Base-by-base conservation (phyloP, 345 rosid genomes). In the Microcos paniculata region DNA sequence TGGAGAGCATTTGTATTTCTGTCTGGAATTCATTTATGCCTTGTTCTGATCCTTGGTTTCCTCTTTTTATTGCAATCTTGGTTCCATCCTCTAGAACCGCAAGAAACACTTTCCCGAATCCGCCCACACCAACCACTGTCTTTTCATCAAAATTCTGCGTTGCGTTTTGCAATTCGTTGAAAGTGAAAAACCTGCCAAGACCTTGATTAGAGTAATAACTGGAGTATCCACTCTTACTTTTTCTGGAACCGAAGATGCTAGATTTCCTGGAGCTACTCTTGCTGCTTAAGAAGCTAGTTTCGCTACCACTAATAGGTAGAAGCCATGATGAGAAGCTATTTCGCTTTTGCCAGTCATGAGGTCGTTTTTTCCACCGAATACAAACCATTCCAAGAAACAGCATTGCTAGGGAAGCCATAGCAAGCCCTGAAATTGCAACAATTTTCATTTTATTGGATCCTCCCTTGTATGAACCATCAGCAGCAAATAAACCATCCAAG, bases 21-120 rank as follows among this genome's bases (percentile, higher is more conserved):
- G 93, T 94, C 66, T 92, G 96, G 82, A 92, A 94, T 81, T 94
- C 98, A 31, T 84, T 90, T 74, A 90, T 87, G 13, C 96, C 98
- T 75, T 90, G 98, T 70, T 88, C 91, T 18, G 94, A 90, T 21
- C 95, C 81, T 0, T 82, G 86, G 78, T 58, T 88, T 62, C 94
- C 97, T 74, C 98, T 75, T 73, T 94, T 94, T 28, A 92, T 89
- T 0, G 96, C 96, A 6, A 89, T 78, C 72, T 69, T 88, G 19
- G 84, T 82, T 71, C 94, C 97, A 77, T 91, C 96, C n/a, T 88
- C 94, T 2, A 90, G 26, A 38, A 56, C 80, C 30, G 87, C 98
- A 0, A 90, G 53, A 35, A 87, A 92, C 19, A 92, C 97, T 83
- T 94, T 94, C 9, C 98, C 96, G 28, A 94, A 92, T 52, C 98